A percentile compares a stretch with the other conserved stretches of the same genome.
Evolutionary conservation across 306 rosid species (phyloP).

Genomic region (Vicia sativa): DNA sequence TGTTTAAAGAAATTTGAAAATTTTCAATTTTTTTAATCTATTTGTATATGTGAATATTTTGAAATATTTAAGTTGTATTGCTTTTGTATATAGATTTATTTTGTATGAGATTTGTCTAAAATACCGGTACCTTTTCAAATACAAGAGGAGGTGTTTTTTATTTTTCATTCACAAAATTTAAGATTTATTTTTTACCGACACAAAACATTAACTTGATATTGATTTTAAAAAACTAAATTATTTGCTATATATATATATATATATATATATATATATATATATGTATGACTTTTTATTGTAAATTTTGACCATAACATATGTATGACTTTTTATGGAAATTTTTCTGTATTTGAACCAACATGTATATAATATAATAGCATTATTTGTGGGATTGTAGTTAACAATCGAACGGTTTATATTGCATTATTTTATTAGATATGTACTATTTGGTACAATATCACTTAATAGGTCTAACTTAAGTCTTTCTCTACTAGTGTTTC

Average conservation of each 20-base stretch:
- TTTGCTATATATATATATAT: background rate
- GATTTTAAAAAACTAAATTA: background rate
- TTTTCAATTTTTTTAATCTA: no score
- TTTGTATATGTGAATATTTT: no score
- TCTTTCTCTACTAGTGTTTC: constrained; percentile 2
- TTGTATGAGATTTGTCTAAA: no score
- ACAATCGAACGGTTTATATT: constrained; percentile 8
- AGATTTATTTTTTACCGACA: background rate
- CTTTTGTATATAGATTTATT: no score
- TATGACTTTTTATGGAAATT: background rate
- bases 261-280: background rate
- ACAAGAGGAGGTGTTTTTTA: no score
- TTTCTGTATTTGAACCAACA: constrained; percentile 26
- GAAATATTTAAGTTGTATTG: no score
- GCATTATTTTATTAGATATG: background rate
- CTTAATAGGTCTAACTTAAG: constrained; percentile 23
- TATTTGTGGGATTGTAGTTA: constrained; percentile 10
- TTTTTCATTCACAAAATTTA: background rate
- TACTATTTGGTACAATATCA: constrained; percentile 44
- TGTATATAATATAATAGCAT: background rate
- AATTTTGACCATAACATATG: background rate
- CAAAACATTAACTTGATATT: background rate
- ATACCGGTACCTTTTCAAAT: no score
- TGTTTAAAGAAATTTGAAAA: no score
- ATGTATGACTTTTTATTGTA: no score